phyloP scores from a whole-genome alignment of 345 rosid species.

The Turritis glabra region DNA sequence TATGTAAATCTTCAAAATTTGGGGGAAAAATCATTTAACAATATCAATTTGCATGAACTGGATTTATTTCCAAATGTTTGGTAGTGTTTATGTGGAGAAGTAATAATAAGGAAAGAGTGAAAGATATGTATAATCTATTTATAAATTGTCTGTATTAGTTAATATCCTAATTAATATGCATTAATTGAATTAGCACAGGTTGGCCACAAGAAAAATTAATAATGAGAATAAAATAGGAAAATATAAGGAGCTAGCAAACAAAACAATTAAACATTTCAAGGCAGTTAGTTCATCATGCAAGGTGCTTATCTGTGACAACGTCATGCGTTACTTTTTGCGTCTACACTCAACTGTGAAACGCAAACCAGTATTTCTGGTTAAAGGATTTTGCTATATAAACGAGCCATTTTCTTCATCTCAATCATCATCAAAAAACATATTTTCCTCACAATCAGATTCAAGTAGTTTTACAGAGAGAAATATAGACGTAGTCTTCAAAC shows the following conservation, averaged over 20 bases:
- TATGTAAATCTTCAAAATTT: neutral
- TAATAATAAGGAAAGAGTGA: neutral
- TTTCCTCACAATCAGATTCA: neutral
- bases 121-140: neutral
- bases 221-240: neutral
- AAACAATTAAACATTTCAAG: slow-evolving; percentile 24
- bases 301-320: slow-evolving; percentile 28
- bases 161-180: slow-evolving; percentile 1
- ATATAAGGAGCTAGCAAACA: slow-evolving; percentile 28
- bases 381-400: neutral
- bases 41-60: neutral
- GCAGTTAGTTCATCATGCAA: slow-evolving; percentile 24
- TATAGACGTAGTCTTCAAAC: neutral
- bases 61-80: neutral
- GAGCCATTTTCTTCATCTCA: neutral
- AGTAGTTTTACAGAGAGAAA: too few species aligned
- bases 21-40: neutral
- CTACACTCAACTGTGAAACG: slow-evolving; percentile 19
- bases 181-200: neutral
- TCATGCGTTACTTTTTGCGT: slow-evolving; percentile 35
- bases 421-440: neutral
- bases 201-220: neutral
- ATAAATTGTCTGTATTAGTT: too few species aligned
- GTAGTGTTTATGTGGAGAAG: neutral
- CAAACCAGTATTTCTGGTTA: neutral